Base-by-base conservation (phyloP, 345 rosid genomes). In the Eucalyptus tenuipes region DNA sequence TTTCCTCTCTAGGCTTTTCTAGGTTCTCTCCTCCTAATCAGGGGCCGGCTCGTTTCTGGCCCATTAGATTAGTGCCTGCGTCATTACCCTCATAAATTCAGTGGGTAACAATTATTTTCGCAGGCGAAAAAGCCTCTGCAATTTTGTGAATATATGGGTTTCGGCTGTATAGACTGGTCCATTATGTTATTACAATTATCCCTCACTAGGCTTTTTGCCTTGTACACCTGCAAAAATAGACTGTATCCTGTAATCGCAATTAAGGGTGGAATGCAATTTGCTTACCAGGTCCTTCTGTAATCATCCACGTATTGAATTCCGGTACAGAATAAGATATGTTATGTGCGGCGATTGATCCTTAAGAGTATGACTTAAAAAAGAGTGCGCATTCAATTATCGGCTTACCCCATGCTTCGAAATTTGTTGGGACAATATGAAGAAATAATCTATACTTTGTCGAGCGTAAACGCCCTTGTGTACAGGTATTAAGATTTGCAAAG, bases 111-210 rank as follows among this genome's bases (percentile, higher is more conserved):
- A 91, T 93, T 90, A 93, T 93, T 93, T 75, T 90, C 91, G 88
- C 71, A 89, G 94, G 92, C 92, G 87, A 91, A 90, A 66, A 86
- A 92, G 92, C 91, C 87, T 89, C 22, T 90, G 87, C 89, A 94
- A 92, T 93, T 94, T 93, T 93, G 96, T 93, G 94, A 89, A 93
- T 94, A 93, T 88, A 90, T 44, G 87, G 87, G 87, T 85, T 55
- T 86, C 45, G 87, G 87, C 55, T 86, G 87, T 86, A 49, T 55
- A 49, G 61, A 49, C 55, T 49, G 87, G 61, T 86, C 47, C 84
- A 75, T 40, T 40, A 20, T 75, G 84, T 75, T 75, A 75, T 75
- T 75, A 75, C 84, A 75, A 40, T 22, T 75, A 75, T 31, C 64
- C 16, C 87, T 42, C 59, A 33, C 87, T 49, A 12, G 87, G 49